Base-by-base conservation (phyloP, 148 eudicot genomes). In the Rhododendron ovatum region DNA sequence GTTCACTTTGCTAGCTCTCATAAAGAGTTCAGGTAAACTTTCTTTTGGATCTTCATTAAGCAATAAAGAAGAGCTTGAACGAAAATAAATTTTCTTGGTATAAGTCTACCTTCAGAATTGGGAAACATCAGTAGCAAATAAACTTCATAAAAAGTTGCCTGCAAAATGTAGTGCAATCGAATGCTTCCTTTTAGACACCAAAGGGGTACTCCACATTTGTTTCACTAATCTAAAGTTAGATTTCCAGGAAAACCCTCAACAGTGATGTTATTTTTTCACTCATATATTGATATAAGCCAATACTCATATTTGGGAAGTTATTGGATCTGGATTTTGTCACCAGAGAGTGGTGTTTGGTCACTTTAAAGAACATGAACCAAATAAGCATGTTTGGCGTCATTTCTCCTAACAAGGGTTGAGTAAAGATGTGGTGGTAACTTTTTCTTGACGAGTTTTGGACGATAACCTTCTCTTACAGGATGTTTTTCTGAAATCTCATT, bases 21-120 rank as follows among this genome's bases (percentile, higher is more conserved):
- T 85, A 14, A 88, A 86, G 41, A 41, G 87, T 85, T 85, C 91
- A 87, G 94, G 93, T 92, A 86, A 74, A 28, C 22, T 4, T 77
- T 77, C 80, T 77, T 79, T 45, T 67, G 74, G 61, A 55, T 55
- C 61, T 15, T 55, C 20, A 15, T 12, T 10, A 24, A 22, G 69
- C 26, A 61, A 61, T 6, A 20, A 61, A 4, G 69, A 61, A 20
- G 24, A 18, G n/a, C 22, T 59, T 59, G 33, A 28, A 15, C 26
- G 20, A 20, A 28, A 6, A 18, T 77, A 13, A 22, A 22, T 61
- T 61, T 61, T 20, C 0, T 22, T 24, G 69, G 10, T 61, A 28
- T 0, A 61, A 61, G 9, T 22, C 9, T 24, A 24, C 69, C 55
- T 55, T 55, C 61, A 55, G 20, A 55, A 55, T 15, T 51, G 61